Evolutionary conservation across 164 flowering plant species (phyloP).

Genomic region (Cinnamomum chago): DNA sequence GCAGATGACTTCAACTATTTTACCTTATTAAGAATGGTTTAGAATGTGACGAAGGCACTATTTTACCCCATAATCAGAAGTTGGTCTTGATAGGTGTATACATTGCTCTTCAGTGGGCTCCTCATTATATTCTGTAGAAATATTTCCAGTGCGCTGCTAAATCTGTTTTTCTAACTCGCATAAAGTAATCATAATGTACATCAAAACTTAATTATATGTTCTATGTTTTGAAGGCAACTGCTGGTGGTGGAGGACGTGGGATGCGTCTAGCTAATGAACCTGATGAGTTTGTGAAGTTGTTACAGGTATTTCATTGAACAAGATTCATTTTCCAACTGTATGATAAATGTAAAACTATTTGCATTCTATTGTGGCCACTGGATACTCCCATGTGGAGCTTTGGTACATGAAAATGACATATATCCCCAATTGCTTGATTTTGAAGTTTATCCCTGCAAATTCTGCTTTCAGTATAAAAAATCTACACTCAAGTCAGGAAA

Average conservation of each 20-base stretch:
- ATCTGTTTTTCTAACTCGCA: neutral
- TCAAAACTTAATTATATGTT: neutral
- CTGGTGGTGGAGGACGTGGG: conserved; percentile 99
- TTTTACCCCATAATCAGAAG: no score
- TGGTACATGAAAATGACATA: neutral
- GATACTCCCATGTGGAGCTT: neutral
- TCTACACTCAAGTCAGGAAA: neutral
- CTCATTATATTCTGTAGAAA: neutral
- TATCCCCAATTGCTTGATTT: neutral
- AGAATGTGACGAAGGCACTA: no score
- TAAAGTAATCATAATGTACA: neutral
- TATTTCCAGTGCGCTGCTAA: neutral
- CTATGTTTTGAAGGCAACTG: conserved; percentile 74
- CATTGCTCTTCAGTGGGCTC: neutral
- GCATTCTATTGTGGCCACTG: neutral
- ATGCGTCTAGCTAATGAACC: conserved; percentile 99
- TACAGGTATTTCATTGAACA: conserved; percentile 55
- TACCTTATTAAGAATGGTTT: no score
- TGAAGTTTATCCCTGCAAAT: no score
- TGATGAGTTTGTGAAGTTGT: conserved; percentile 90
- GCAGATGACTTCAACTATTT: no score
- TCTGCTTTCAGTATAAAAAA: neutral
- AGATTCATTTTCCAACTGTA: neutral
- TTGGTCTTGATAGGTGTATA: no score
- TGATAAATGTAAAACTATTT: no score